phyloP scores from a whole-genome alignment of 108 stramenopile genomes.

The Cyclotella baltica region DNA sequence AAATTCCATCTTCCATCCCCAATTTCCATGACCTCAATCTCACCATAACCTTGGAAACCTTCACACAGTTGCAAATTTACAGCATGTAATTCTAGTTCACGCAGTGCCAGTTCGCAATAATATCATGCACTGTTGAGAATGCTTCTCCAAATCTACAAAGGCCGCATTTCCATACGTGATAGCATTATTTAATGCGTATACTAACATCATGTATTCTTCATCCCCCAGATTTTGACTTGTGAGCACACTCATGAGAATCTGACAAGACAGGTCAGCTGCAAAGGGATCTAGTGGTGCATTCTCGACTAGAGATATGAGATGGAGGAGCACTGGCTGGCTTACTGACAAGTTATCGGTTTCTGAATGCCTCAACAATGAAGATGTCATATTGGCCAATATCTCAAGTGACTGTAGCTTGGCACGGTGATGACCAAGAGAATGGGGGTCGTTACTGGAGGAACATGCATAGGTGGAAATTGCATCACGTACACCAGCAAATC shows the following conservation, averaged over 20 bases:
- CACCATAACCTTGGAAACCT: too few species aligned
- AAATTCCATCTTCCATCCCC: too few species aligned
- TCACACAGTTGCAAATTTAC: too few species aligned
- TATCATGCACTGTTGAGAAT: slow-evolving; percentile 18
- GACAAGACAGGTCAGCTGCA: slow-evolving; percentile 25
- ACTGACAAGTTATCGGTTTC: background rate
- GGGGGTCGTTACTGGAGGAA: background rate
- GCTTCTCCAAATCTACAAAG: slow-evolving; percentile 30
- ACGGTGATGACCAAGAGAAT: background rate
- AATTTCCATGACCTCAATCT: too few species aligned
- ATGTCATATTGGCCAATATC: slow-evolving; percentile 29
- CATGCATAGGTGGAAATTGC: slow-evolving; percentile 1
- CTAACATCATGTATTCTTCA: background rate
- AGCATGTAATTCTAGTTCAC: too few species aligned
- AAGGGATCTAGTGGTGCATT: slow-evolving; percentile 11
- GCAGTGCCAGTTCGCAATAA: background rate
- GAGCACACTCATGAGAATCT: background rate
- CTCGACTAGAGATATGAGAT: slow-evolving; percentile 16
- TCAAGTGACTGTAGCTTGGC: slow-evolving; percentile 25
- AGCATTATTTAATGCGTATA: slow-evolving; percentile 14
- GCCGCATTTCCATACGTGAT: slow-evolving; percentile 8
- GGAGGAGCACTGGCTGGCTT: background rate
- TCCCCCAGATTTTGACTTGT: background rate
- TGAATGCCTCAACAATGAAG: background rate
- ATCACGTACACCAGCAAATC: slow-evolving; percentile 10